These are phyloP conservation scores for Pythium dissimile DNA, from an alignment of 352 stramenopile genomes.

Conservation along the genomic window DNA sequence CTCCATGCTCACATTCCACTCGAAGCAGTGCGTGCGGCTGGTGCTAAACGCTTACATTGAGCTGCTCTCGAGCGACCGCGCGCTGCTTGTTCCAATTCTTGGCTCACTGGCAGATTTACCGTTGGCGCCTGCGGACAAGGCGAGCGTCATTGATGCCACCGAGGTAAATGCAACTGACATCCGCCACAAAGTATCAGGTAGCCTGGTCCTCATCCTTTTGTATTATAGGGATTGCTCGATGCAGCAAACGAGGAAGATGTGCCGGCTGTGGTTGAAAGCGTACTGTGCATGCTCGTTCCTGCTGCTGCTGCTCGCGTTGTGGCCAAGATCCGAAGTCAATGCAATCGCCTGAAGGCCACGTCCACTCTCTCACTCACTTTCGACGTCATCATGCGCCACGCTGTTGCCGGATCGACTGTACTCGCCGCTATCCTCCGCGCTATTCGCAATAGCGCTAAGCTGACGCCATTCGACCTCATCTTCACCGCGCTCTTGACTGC, in stretches of 20 bases:
- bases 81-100: slow-evolving; percentile 75
- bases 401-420: slow-evolving; percentile 42
- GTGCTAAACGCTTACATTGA: slow-evolving; percentile 74
- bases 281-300: slow-evolving; percentile 69
- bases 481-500: slow-evolving; percentile 60
- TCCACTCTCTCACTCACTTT: slow-evolving; percentile 55
- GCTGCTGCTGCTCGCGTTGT: slow-evolving; percentile 42
- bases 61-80: slow-evolving; percentile 66
- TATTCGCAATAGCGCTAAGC: slow-evolving; percentile 38
- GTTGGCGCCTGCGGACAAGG: slow-evolving; percentile 58
- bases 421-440: slow-evolving; percentile 44
- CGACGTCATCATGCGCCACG: slow-evolving; percentile 64
- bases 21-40: slow-evolving; percentile 69
- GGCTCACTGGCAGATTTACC: slow-evolving; percentile 76
- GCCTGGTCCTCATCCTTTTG: not conserved
- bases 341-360: slow-evolving; percentile 46
- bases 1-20: slow-evolving; percentile 82
- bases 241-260: slow-evolving; percentile 77
- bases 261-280: slow-evolving; percentile 67
- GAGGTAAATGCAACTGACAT: no score
- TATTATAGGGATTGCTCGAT: slow-evolving; percentile 50
- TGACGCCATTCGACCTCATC: slow-evolving; percentile 61
- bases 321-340: slow-evolving; percentile 52
- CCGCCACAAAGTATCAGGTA: no score
- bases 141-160: slow-evolving; percentile 50